These are phyloP conservation scores for Zychaea mexicana DNA, from an alignment of 371 early-diverging fungal genomes.

Conservation along the genomic window DNA sequence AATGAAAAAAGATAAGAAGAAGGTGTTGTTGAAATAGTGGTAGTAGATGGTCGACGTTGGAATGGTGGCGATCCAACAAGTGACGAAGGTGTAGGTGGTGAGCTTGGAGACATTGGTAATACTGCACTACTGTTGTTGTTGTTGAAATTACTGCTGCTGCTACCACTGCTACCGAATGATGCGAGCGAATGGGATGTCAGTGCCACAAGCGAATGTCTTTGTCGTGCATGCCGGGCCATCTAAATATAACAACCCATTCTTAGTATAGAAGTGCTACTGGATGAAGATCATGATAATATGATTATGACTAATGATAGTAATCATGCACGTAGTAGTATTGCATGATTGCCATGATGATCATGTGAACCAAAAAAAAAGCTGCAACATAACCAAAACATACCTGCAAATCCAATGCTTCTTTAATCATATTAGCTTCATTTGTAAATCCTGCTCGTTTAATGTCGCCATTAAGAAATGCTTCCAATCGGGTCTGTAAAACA, in stretches of 20 bases:
- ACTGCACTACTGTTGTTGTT: not conserved
- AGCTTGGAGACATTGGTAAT: not conserved
- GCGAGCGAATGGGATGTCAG: slow-evolving; percentile 21
- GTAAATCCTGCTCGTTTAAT: slow-evolving; percentile 33
- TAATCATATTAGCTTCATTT: slow-evolving; percentile 33
- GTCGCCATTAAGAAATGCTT: slow-evolving; percentile 37
- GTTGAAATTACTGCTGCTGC: not conserved
- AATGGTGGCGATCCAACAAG: slow-evolving; percentile 6
- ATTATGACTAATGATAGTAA: too few relatives aligned
- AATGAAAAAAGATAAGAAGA: slow-evolving; percentile 29
- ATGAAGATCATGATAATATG: too few relatives aligned
- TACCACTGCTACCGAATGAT: slow-evolving; percentile 9
- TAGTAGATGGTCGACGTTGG: slow-evolving; percentile 22
- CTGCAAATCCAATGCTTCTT: slow-evolving; percentile 33
- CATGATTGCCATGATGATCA: not conserved
- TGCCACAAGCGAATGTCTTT: slow-evolving; percentile 26
- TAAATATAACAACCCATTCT: too few relatives aligned
- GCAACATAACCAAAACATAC: slow-evolving; percentile 9
- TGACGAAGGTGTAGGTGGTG: slow-evolving; percentile 14
- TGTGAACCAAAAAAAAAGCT: not conserved
- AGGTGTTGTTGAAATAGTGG: slow-evolving; percentile 22
- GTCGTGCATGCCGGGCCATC: slow-evolving; percentile 17
- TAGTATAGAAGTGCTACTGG: too few relatives aligned
- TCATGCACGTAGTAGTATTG: too few relatives aligned
- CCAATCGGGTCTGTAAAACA: slow-evolving; percentile 33